These are phyloP conservation scores for Oryza punctata DNA, from an alignment of 176 grass and related monocot genomes.

Conservation along the genomic window DNA sequence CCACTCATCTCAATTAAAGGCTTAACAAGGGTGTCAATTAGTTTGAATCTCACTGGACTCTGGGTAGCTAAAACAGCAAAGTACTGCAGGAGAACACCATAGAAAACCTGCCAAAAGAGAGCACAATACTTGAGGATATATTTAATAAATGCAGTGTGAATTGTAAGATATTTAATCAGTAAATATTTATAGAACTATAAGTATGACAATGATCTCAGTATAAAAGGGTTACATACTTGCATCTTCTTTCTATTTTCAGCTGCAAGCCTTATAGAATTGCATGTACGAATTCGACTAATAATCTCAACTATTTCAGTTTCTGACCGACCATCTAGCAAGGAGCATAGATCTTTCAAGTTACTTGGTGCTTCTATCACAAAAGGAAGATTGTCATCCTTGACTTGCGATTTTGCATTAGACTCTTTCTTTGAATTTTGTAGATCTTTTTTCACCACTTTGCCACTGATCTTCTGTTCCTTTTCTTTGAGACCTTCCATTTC, in stretches of 20 bases:
- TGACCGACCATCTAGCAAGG: conserved; percentile 77
- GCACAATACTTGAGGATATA: conserved; percentile 27
- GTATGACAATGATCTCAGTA: conserved; percentile 2
- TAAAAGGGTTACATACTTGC: conserved; percentile 59
- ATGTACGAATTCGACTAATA: conserved; percentile 77
- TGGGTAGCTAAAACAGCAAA: conserved; percentile 78
- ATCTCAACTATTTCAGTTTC: conserved; percentile 82
- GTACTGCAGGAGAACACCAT: conserved; percentile 92
- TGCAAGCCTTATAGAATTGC: conserved; percentile 89
- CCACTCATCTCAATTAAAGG: conserved; percentile 93
- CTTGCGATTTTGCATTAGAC: conserved; percentile 36
- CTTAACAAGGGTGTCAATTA: conserved; percentile 83
- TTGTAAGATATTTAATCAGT: not conserved
- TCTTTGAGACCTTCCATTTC: conserved; percentile 55
- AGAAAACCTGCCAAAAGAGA: conserved; percentile 77
- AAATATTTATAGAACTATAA: conserved; percentile 4
- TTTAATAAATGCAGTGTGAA: not conserved
- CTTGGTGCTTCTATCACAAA: conserved; percentile 94
- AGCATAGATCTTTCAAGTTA: conserved; percentile 63
- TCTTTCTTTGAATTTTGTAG: conserved; percentile 40
- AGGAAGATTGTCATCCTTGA: conserved; percentile 54
- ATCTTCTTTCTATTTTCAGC: conserved; percentile 92
- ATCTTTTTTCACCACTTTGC: conserved; percentile 39
- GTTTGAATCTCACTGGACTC: conserved; percentile 70
- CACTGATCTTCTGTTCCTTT: conserved; percentile 40